phyloP scores from a whole-genome alignment of 2,329 filamentous ascomycete genomes.

The Fusarium poae region DNA sequence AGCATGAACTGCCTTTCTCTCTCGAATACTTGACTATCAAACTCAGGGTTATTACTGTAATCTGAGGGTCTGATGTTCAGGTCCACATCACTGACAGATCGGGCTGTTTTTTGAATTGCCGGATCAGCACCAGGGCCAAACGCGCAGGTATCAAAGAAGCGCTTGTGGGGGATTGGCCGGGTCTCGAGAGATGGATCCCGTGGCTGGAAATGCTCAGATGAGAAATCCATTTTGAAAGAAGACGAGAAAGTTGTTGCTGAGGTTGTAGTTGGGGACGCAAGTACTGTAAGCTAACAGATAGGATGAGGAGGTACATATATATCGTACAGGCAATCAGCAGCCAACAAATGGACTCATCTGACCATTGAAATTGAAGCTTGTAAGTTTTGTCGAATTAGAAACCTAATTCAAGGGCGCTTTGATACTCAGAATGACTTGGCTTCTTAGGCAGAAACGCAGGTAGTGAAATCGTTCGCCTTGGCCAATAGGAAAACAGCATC shows the following conservation, averaged over 20 bases:
- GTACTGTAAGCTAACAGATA: neutral
- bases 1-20: conserved; percentile 16
- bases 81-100: conserved; percentile 24
- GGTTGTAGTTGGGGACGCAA: neutral
- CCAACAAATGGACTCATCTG: neutral
- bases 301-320: neutral
- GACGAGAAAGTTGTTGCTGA: neutral
- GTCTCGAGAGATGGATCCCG: conserved; percentile 19
- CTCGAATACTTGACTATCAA: conserved; percentile 26
- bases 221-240: neutral
- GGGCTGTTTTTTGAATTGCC: conserved; percentile 12
- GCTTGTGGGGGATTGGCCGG: conserved; percentile 17
- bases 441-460: conserved; percentile 23
- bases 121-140: conserved; percentile 26
- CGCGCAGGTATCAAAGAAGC: conserved; percentile 12
- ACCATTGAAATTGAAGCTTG: neutral
- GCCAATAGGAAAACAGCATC: conserved; percentile 13
- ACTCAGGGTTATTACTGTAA: conserved; percentile 16
- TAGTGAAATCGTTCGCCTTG: neutral
- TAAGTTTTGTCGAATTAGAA: neutral
- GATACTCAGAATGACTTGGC: conserved; percentile 6
- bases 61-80: conserved; percentile 18
- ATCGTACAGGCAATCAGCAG: neutral
- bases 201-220: neutral
- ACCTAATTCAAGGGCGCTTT: neutral